Percentiles rank a stretch among this genome's conserved stretches.
Conservation (phyloP, 2,329 filamentous ascomycete genomes). For the Bipolaris oryzae region DNA sequence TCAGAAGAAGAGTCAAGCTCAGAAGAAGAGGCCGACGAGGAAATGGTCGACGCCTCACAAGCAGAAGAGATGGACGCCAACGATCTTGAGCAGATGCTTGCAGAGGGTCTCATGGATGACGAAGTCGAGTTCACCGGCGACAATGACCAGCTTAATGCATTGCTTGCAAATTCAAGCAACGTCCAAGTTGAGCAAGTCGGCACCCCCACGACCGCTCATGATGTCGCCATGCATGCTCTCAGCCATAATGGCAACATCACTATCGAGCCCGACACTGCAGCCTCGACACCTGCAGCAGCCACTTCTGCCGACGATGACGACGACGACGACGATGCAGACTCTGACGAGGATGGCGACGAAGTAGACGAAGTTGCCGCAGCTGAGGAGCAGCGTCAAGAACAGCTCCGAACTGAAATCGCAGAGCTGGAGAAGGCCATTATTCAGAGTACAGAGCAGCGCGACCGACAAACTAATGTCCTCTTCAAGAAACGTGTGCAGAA, state of each 20-base stretch:
- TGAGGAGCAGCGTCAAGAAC: conserved; percentile 53
- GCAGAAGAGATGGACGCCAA: conserved; percentile 49
- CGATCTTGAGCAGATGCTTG: conserved; percentile 45
- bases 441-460: conserved; percentile 50
- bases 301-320: conserved; percentile 49
- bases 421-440: conserved; percentile 60
- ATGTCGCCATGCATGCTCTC: conserved; percentile 48
- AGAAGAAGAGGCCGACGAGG: conserved; percentile 50
- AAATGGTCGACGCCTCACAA: conserved; percentile 48
- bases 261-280: conserved; percentile 39
- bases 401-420: conserved; percentile 60
- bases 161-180: conserved; percentile 32
- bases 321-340: conserved; percentile 55
- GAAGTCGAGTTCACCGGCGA: conserved; percentile 40
- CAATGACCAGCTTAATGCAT: conserved; percentile 39
- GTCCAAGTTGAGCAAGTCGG: conserved; percentile 42
- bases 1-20: conserved; percentile 46
- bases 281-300: conserved; percentile 40
- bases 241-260: conserved; percentile 34
- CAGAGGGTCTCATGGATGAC: conserved; percentile 45
- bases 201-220: conserved; percentile 44
- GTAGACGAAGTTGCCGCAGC: conserved; percentile 55
- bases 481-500: conserved; percentile 57
- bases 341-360: conserved; percentile 54
- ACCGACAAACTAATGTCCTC: conserved; percentile 55